phyloP scores from a whole-genome alignment of 768 basidiomycete genomes.

The Suillus fuscotomentosus region DNA sequence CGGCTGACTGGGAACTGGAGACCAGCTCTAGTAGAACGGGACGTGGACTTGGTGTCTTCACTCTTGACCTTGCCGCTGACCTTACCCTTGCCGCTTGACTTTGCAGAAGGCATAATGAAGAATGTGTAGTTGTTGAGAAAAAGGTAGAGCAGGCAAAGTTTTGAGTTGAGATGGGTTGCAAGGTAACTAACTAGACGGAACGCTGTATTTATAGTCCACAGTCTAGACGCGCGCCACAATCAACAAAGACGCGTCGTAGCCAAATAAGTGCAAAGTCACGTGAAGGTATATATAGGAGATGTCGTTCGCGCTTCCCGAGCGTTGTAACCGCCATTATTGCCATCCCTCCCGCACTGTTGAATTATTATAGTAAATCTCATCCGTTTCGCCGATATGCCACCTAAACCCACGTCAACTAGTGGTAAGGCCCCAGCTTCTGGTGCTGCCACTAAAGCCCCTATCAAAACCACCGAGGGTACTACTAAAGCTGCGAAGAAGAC shows the following conservation, averaged over 20 bases:
- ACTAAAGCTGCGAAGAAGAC: slow-evolving; percentile 83
- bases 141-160: neutral
- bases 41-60: slow-evolving; percentile 51
- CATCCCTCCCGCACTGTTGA: slow-evolving; percentile 5
- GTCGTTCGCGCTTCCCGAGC: slow-evolving; percentile 4
- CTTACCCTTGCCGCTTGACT: slow-evolving; percentile 33
- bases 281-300: slow-evolving; percentile 35
- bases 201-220: slow-evolving; percentile 23
- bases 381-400: slow-evolving; percentile 39
- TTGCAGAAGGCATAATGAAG: slow-evolving; percentile 24
- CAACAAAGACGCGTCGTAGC: slow-evolving; percentile 40
- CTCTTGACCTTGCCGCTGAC: slow-evolving; percentile 53
- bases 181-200: neutral
- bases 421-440: slow-evolving; percentile 66
- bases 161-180: neutral
- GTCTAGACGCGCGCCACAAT: slow-evolving; percentile 16
- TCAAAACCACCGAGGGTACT: slow-evolving; percentile 45
- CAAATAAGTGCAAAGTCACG: slow-evolving; percentile 34
- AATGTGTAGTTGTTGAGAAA: neutral
- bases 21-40: slow-evolving; percentile 73
- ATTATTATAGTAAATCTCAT: neutral
- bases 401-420: slow-evolving; percentile 71
- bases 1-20: slow-evolving; percentile 92
- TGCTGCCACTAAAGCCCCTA: slow-evolving; percentile 63
- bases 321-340: slow-evolving; percentile 17